Conservation (phyloP, 139 green algal species). For the Chlamydomonas incerta region DNA sequence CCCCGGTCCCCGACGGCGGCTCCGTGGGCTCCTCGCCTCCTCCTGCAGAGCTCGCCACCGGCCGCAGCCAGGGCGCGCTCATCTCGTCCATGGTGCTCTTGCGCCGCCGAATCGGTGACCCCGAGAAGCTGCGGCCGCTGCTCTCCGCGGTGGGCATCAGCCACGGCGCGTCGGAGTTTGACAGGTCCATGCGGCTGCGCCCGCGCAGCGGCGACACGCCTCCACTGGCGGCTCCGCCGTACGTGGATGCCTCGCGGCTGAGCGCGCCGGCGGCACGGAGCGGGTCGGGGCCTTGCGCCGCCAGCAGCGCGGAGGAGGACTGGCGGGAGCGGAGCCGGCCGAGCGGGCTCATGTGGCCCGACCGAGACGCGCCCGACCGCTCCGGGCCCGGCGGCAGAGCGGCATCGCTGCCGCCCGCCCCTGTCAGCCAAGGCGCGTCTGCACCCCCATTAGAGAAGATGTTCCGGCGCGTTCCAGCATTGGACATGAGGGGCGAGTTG, state of each 20-base stretch:
- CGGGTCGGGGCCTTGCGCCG: too few species aligned
- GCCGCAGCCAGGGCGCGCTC: conserved; percentile 47
- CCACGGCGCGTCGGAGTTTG: background rate
- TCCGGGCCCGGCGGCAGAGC: background rate
- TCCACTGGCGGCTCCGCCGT: too few species aligned
- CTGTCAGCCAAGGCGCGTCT: background rate
- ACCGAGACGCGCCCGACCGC: background rate
- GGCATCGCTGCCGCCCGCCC: background rate
- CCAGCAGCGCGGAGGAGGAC: background rate
- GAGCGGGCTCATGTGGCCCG: background rate
- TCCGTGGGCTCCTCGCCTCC: too few species aligned
- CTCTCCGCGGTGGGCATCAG: background rate
- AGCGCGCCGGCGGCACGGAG: too few species aligned
- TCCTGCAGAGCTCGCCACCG: background rate
- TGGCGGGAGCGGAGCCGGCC: background rate
- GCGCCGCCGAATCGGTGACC: background rate
- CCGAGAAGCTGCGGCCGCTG: background rate
- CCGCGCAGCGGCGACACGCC: too few species aligned
- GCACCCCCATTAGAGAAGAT: too few species aligned
- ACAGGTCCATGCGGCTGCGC: too few species aligned
- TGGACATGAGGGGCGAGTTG: too few species aligned
- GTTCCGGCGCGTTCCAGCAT: too few species aligned
- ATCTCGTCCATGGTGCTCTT: conserved; percentile 6
- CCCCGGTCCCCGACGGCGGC: background rate
- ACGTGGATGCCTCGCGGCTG: too few species aligned